Evolutionary conservation across 2,329 filamentous ascomycete genomes (phyloP).

Genomic region (Fusarium sp.): DNA sequence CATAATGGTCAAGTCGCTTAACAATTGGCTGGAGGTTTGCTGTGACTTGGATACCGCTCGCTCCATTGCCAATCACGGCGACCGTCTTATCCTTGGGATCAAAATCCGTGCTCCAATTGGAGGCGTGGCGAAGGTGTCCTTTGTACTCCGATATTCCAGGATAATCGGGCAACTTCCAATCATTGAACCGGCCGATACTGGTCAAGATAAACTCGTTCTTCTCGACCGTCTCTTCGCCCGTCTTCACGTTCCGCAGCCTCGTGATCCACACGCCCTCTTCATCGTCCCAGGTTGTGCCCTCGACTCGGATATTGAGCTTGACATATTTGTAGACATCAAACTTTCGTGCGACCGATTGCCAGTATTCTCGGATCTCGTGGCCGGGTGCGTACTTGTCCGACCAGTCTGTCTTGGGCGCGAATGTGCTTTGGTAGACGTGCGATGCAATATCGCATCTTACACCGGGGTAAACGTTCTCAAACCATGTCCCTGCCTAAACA

Average conservation of each 20-base stretch:
- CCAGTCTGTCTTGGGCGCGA: conserved; percentile 76
- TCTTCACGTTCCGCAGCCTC: conserved; percentile 54
- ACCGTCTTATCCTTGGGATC: conserved; percentile 61
- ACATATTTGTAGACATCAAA: conserved; percentile 71
- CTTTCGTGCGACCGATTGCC: conserved; percentile 70
- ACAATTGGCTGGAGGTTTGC: conserved; percentile 62
- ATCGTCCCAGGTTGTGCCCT: conserved; percentile 65
- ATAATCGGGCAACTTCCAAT: conserved; percentile 71
- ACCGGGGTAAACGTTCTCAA: conserved; percentile 69
- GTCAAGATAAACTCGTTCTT: conserved; percentile 70
- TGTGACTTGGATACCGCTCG: conserved; percentile 68
- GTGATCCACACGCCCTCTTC: conserved; percentile 65
- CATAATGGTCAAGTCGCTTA: conserved; percentile 70
- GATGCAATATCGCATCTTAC: conserved; percentile 76
- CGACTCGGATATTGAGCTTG: conserved; percentile 65
- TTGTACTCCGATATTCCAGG: conserved; percentile 65
- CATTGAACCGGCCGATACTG: conserved; percentile 73
- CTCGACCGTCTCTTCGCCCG: conserved; percentile 54
- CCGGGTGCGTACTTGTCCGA: conserved; percentile 74
- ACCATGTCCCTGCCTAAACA: conserved; percentile 61
- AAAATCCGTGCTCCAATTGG: conserved; percentile 66
- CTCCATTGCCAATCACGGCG: conserved; percentile 72
- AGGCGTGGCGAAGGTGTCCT: conserved; percentile 68
- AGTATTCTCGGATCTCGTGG: conserved; percentile 73
- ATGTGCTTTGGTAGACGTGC: conserved; percentile 76